A percentile compares a stretch with the other conserved stretches of the same genome.
Conservation (phyloP, 2,329 filamentous ascomycete genomes). For the Penicillium frequentans region DNA sequence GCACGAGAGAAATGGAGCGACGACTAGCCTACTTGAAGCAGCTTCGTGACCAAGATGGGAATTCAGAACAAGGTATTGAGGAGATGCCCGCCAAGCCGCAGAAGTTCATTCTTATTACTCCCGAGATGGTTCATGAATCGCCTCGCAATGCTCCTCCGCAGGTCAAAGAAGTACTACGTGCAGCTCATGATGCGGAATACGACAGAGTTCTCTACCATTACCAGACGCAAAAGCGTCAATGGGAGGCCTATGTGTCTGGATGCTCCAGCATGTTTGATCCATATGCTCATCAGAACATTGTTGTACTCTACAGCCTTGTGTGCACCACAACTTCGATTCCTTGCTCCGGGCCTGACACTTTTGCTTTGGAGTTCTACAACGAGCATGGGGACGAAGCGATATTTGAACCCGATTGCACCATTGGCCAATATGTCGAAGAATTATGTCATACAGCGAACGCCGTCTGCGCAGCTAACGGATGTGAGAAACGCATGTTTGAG, state of each 20-base stretch:
- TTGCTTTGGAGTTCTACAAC: conserved; percentile 90
- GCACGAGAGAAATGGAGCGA: conserved; percentile 85
- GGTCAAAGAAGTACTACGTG: conserved; percentile 89
- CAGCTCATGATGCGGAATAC: conserved; percentile 94
- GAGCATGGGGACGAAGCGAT: conserved; percentile 73
- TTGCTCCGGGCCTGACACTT: conserved; percentile 85
- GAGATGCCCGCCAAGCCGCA: conserved; percentile 64
- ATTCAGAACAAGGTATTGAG: conserved; percentile 47
- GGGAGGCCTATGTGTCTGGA: conserved; percentile 91
- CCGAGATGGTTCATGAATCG: conserved; percentile 89
- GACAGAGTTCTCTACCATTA: conserved; percentile 94
- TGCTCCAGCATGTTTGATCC: conserved; percentile 91
- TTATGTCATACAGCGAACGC: conserved; percentile 73
- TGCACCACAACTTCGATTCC: conserved; percentile 93
- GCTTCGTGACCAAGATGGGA: conserved; percentile 68
- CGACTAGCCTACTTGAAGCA: conserved; percentile 78
- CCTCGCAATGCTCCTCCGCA: conserved; percentile 78
- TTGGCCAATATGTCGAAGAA: conserved; percentile 94
- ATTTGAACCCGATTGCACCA: conserved; percentile 79
- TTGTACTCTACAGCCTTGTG: conserved; percentile 88
- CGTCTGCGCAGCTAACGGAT: conserved; percentile 79
- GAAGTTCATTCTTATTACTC: conserved; percentile 86
- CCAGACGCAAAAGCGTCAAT: conserved; percentile 88
- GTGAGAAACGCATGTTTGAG: conserved; percentile 83
- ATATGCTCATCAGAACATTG: conserved; percentile 93